A percentile compares a stretch with the other conserved stretches of the same genome.
phyloP scores from a whole-genome alignment of 768 basidiomycete species.

The Amanita molliuscula region DNA sequence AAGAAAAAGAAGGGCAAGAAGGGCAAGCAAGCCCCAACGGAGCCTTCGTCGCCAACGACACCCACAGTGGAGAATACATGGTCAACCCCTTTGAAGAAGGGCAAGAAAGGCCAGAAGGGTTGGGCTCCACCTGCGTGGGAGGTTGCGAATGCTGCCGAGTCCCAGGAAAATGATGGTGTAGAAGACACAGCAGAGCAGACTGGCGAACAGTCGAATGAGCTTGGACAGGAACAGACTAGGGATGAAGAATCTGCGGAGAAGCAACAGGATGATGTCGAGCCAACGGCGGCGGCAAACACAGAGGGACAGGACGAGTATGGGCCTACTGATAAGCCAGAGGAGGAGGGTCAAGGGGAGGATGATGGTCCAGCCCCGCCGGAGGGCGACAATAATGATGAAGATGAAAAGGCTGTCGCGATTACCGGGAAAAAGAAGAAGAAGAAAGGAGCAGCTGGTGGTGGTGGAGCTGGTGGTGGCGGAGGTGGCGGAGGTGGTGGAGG shows the following conservation, averaged over 20 bases:
- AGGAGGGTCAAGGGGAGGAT: not conserved
- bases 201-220: not conserved
- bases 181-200: not conserved
- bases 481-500: not conserved
- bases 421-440: not conserved
- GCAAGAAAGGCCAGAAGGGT: conserved; percentile 10
- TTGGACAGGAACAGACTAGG: not conserved
- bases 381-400: not conserved
- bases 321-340: not conserved
- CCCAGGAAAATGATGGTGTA: not conserved
- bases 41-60: not conserved
- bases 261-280: not conserved
- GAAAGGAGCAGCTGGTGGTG: not conserved
- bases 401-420: not conserved
- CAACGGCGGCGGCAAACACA: not conserved
- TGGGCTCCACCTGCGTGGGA: not conserved
- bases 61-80: not conserved
- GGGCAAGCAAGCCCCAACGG: conserved; percentile 4
- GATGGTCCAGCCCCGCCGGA: not conserved
- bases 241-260: not conserved
- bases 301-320: not conserved
- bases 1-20: conserved; percentile 17
- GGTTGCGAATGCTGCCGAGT: not conserved
- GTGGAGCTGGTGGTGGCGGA: not conserved
- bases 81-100: not conserved